Base-by-base conservation (phyloP, 2,329 filamentous ascomycete species). In the Ophiostoma australiae region DNA sequence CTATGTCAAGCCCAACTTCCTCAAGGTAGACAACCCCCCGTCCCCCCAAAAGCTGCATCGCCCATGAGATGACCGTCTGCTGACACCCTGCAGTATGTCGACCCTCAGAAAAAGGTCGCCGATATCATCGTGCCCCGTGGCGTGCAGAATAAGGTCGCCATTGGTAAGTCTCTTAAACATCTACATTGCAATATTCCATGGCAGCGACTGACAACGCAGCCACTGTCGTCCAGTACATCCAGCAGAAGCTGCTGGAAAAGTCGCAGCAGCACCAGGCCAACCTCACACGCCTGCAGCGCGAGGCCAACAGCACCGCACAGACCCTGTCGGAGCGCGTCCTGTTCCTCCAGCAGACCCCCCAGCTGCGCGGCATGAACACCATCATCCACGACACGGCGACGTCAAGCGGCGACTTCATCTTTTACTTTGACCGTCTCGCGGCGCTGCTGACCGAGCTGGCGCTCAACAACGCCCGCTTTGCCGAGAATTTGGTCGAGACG, bases 1-100 rank as follows among this genome's bases (percentile, higher is more conserved):
- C 13, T 99, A 91, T 78, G 95, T 99, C 63, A 99, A 99, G 80
- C 95, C 95, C 3, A 98, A 98, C 77, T 98, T 96, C 76, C 91
- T 94, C 79, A 92, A 91, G 35, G 63, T 66, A 80, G 86, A 85
- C 17, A 8, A 17, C 55, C 5, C 23, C 13, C 27, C 39, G 1
- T 67, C 5, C 11, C 27, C 10, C 11, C 35, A 1, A n/a, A n/a
- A n/a, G 8, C 17, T 58, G 15, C 17, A 20, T 55, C 17, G 48
- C n/a, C 17, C n/a, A 55, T 17, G 17, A 52, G 48, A 52, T n/a
- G 52, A 58, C 8, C 13, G 1, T 11, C 58, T 23, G 23, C 52
- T 70, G 20, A 72, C 52, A 37, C 31, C 3, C 10, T 1, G 27
- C 63, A 66, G 84, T 98, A 88, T 77, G 95, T 99, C 71, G 91